Evolutionary conservation across 495 filamentous ascomycete species (phyloP).

Genomic region (Aspergillus ellipticus): DNA sequence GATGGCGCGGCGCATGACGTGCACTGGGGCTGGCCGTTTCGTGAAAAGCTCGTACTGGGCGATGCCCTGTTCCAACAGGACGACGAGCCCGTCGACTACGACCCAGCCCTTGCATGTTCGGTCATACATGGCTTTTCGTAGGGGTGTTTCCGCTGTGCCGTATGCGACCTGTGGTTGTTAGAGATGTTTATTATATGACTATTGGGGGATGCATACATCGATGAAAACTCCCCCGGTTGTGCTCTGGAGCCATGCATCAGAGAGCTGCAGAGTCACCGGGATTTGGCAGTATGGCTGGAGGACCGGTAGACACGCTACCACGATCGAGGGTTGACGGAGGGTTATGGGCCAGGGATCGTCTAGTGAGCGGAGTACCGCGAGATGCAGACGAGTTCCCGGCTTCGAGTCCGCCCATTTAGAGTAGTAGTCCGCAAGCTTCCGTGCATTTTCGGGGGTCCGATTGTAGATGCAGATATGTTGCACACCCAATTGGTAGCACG

Average conservation of each 20-base stretch:
- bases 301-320: constrained; percentile 65
- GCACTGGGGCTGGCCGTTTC: constrained; percentile 61
- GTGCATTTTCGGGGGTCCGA: constrained; percentile 50
- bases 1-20: too few species aligned
- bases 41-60: constrained; percentile 76
- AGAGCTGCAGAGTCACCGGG: constrained; percentile 58
- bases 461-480: constrained; percentile 61
- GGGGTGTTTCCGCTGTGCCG: constrained; percentile 41
- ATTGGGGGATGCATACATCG: constrained; percentile 41
- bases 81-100: constrained; percentile 63
- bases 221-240: constrained; percentile 71
- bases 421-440: constrained; percentile 44
- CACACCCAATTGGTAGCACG: constrained; percentile 53
- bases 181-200: constrained; percentile 28
- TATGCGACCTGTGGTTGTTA: constrained; percentile 56
- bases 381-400: constrained; percentile 35
- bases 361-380: constrained; percentile 47
- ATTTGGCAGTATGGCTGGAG: constrained; percentile 50
- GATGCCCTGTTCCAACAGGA: constrained; percentile 68
- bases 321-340: constrained; percentile 59
- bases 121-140: constrained; percentile 51
- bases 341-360: constrained; percentile 48
- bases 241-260: constrained; percentile 63
- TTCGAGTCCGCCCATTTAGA: constrained; percentile 25
- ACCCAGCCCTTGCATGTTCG: constrained; percentile 52